phyloP scores from a whole-genome alignment of 495 filamentous ascomycete species.

The Barbatosphaeria neglecta region DNA sequence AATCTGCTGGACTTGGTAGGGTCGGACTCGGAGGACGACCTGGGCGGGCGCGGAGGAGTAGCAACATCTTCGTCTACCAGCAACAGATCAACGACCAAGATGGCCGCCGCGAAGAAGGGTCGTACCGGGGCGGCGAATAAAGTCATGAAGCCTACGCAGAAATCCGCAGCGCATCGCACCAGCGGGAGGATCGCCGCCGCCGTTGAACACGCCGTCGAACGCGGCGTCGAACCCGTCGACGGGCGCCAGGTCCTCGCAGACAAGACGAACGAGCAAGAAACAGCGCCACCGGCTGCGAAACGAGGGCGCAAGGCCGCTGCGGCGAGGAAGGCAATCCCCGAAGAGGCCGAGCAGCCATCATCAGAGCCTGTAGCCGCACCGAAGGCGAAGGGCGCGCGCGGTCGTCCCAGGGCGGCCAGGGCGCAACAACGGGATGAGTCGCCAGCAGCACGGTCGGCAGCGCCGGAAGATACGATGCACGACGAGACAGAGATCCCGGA shows the following conservation, averaged over 20 bases:
- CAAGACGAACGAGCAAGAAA: slow-evolving; percentile 33
- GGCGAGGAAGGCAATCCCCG: slow-evolving; percentile 21
- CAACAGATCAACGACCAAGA: slow-evolving; percentile 19
- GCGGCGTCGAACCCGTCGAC: slow-evolving; percentile 20
- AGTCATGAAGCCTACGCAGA: slow-evolving; percentile 24
- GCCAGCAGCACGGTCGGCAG: slow-evolving; percentile 7
- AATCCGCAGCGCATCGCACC: slow-evolving; percentile 12
- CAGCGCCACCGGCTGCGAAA: slow-evolving; percentile 9
- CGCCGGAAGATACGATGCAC: slow-evolving; percentile 3
- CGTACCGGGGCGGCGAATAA: slow-evolving; percentile 20
- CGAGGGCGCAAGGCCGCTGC: slow-evolving; percentile 25
- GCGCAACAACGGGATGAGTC: too few species aligned
- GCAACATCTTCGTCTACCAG: slow-evolving; percentile 16
- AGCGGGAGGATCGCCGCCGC: slow-evolving; percentile 17
- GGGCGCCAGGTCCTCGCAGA: slow-evolving; percentile 39
- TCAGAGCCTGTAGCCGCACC: too few species aligned
- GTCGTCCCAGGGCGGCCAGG: slow-evolving; percentile 17
- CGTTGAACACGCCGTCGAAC: slow-evolving; percentile 21
- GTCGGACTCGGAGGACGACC: slow-evolving; percentile 55
- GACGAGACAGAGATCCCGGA: slow-evolving; percentile 28
- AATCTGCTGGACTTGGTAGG: slow-evolving; percentile 52
- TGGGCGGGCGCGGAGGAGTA: slow-evolving; percentile 28
- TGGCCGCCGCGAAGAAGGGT: slow-evolving; percentile 33
- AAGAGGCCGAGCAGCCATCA: slow-evolving; percentile 19
- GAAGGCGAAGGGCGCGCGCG: slow-evolving; percentile 17